Percentiles rank a stretch among this genome's conserved stretches.
Evolutionary conservation across 2,329 filamentous ascomycete genomes (phyloP).

Genomic region (Pestalotiopsis sp.): DNA sequence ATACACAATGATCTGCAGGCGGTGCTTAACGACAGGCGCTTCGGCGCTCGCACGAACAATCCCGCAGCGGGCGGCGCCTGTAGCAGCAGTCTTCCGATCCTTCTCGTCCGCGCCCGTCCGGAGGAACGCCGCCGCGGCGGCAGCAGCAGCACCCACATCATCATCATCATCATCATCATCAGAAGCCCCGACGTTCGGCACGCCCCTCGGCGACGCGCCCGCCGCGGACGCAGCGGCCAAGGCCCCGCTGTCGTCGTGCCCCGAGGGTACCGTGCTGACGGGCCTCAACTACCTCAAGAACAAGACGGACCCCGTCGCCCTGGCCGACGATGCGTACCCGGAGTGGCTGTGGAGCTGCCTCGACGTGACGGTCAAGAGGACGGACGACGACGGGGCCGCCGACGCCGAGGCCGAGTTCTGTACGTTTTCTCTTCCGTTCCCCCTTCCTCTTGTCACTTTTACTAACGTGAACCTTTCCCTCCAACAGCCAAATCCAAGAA

Average conservation of each 20-base stretch:
- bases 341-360: constrained; percentile 78
- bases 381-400: constrained; percentile 46
- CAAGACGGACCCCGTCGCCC: constrained; percentile 69
- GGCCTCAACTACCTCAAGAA: constrained; percentile 80
- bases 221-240: constrained; percentile 15
- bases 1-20: constrained; percentile 40
- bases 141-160: constrained; percentile 23
- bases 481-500: constrained; percentile 78
- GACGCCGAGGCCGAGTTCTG: constrained; percentile 76
- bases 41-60: constrained; percentile 25
- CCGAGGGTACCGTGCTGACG: constrained; percentile 67
- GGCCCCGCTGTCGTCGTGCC: constrained; percentile 49
- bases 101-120: constrained; percentile 17
- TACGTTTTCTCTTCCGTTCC: constrained; percentile 44
- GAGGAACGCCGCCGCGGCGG: constrained; percentile 8
- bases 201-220: constrained; percentile 24
- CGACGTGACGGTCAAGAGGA: constrained; percentile 58
- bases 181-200: constrained; percentile 25
- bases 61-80: neutral
- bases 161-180: constrained; percentile 29
- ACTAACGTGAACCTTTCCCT: neutral
- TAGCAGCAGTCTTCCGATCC: constrained; percentile 2
- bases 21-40: constrained; percentile 49
- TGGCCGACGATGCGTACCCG: constrained; percentile 75
- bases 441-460: neutral